A percentile compares a stretch with the other conserved stretches of the same genome.
Conservation (phyloP, 768 basidiomycete genomes). For the Naganishia randhawae region DNA sequence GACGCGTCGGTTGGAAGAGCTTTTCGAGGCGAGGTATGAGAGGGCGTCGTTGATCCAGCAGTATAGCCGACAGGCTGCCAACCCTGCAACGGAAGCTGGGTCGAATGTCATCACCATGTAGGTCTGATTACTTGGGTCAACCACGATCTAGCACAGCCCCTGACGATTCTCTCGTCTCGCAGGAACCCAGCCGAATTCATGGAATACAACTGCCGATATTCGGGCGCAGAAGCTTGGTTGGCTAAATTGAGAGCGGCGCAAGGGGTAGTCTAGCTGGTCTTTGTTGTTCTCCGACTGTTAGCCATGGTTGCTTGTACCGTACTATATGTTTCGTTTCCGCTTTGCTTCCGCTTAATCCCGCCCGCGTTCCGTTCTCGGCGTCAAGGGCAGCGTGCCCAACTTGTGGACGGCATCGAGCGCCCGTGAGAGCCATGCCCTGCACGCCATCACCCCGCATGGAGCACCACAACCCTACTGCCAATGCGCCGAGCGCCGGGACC, state of each 20-base stretch:
- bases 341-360: not conserved
- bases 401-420: too few species aligned
- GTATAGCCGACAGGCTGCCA: conserved; percentile 19
- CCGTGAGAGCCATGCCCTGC: not conserved
- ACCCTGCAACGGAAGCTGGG: conserved; percentile 7
- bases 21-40: conserved; percentile 19
- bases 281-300: not conserved
- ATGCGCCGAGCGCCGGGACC: not conserved
- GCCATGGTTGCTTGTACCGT: not conserved
- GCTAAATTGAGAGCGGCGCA: not conserved
- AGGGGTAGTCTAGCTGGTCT: too few species aligned
- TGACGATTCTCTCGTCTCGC: not conserved
- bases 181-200: conserved; percentile 17
- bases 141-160: not conserved
- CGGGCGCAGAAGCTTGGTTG: conserved; percentile 19
- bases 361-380: too few species aligned
- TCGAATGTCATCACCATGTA: conserved; percentile 25
- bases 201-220: conserved; percentile 22
- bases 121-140: not conserved
- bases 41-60: conserved; percentile 25
- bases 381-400: too few species aligned
- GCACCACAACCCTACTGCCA: not conserved
- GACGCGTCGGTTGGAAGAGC: not conserved
- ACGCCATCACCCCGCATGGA: not conserved
- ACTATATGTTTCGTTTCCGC: not conserved